Evolutionary conservation across 139 green algal species (phyloP).

Genomic region (Tetraselmis chui): DNA sequence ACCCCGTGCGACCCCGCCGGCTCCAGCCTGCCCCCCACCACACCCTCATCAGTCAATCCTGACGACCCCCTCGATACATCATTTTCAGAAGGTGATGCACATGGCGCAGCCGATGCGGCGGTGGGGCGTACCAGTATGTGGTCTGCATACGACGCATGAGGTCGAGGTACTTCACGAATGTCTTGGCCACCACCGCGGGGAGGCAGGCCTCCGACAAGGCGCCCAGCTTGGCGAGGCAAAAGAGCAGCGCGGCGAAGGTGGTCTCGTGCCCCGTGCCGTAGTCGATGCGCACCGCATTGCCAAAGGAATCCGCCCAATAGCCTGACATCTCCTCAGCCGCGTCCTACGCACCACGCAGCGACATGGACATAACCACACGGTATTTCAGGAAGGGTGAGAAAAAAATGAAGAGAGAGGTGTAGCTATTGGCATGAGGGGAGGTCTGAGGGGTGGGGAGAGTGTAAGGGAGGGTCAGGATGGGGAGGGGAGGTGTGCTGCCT

Average conservation of each 20-base stretch:
- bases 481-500: not conserved
- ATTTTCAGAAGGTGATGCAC: not conserved
- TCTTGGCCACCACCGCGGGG: slow-evolving; percentile 25
- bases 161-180: slow-evolving; percentile 73
- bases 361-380: too few species aligned
- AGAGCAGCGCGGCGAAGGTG: slow-evolving; percentile 83
- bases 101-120: not conserved
- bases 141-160: slow-evolving; percentile 90
- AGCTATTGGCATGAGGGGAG: not conserved
- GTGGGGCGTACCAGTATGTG: slow-evolving; percentile 75
- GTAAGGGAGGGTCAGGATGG: not conserved
- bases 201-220: slow-evolving; percentile 45
- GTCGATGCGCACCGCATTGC: slow-evolving; percentile 88
- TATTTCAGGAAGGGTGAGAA: slow-evolving; percentile 12
- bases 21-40: slow-evolving; percentile 73
- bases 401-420: not conserved
- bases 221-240: slow-evolving; percentile 80
- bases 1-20: slow-evolving; percentile 91
- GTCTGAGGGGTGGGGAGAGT: not conserved
- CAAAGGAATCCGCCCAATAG: slow-evolving; percentile 86
- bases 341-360: too few species aligned
- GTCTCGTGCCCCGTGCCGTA: slow-evolving; percentile 96
- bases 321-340: slow-evolving; percentile 63
- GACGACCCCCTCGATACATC: not conserved
- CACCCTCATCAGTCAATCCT: slow-evolving; percentile 1